phyloP scores from a whole-genome alignment of 306 rosid genomes.

The Calophaca sinica region DNA sequence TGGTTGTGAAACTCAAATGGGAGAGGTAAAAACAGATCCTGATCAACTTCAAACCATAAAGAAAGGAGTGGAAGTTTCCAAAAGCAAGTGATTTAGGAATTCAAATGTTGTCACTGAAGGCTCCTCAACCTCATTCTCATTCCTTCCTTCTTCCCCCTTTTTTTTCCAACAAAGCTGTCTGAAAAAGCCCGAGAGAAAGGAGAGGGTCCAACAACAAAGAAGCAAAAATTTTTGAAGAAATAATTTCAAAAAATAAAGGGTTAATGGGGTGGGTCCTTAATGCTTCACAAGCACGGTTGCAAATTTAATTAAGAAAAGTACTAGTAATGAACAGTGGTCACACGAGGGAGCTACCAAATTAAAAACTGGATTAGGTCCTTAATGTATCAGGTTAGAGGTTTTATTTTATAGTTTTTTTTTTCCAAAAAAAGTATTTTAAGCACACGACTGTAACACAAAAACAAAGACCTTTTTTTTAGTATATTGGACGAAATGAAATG shows the following conservation, averaged over 20 bases:
- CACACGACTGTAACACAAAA: neutral
- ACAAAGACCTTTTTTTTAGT: neutral
- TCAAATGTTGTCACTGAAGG: slow-evolving; percentile 43
- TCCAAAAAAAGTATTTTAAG: no score
- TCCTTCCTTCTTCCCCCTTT: no score
- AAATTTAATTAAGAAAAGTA: slow-evolving; percentile 42
- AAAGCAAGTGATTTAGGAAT: slow-evolving; percentile 44
- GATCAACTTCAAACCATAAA: slow-evolving; percentile 55
- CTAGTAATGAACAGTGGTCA: neutral
- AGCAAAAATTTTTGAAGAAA: slow-evolving; percentile 29
- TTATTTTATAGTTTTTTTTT: no score
- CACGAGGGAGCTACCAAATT: neutral
- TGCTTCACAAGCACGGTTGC: slow-evolving; percentile 51
- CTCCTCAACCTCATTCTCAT: slow-evolving; percentile 41
- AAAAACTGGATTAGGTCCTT: neutral
- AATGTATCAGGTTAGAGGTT: no score
- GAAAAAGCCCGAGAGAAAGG: slow-evolving; percentile 56
- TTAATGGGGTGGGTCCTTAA: slow-evolving; percentile 60
- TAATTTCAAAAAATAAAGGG: slow-evolving; percentile 3
- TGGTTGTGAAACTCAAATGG: slow-evolving; percentile 57
- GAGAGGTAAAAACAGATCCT: slow-evolving; percentile 63
- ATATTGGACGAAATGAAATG: neutral
- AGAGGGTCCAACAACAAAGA: slow-evolving; percentile 46
- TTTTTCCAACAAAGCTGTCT: slow-evolving; percentile 58
- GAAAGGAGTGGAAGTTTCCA: slow-evolving; percentile 53